Evolutionary conservation across 2,329 filamentous ascomycete species (phyloP), one percentile per base, ranked within the genome.

Genomic region (Verticillium alfalfae): DNA sequence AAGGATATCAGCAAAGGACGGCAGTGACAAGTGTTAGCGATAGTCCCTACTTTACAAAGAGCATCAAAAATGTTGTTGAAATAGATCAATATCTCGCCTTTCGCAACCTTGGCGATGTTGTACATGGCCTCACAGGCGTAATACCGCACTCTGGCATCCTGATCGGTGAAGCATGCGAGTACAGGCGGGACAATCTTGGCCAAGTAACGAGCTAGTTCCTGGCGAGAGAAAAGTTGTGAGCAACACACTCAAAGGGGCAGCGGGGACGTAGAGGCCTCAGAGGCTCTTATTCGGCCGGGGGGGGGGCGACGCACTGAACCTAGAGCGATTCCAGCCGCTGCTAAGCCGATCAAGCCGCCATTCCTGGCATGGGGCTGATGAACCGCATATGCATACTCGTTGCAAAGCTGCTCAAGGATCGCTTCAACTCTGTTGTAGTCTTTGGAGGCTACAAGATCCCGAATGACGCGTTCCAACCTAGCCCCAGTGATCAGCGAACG

Each of bases 61-160:
- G 95, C 93, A 78, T 99, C 95, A 72, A 99, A 99, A 66, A 99
- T 95, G 70, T 96, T 91, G 77, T 99, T 99, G 77, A 99, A 99
- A 80, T 97, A 99, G 49, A 96, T 86, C 66, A 99, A 78, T 22
- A 99, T 95, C 76, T 99, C 95, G 41, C 96, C 95, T 77, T 99
- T 99, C 64, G 94, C 95, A 57, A 99, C 95, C 78, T 99, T 99
- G 71, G 95, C 93, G 72, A 99, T 99, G 76, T 99, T 99, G 79
- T 99, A 99, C 95, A 99, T 99, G 75, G 93, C 96, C 80, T 99
- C 95, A 78, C 95, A 99, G 31, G 95, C 95, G 78, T 99, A 99
- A 76, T 99, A 99, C 66, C 95, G 87, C 37, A 98, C 95, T 62
- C 95, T 87, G 34, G 95, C 93, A 89, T 99, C 95, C 79, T 98